Base-by-base conservation (phyloP, 352 stramenopile genomes). In the Thalassiosira exigua region DNA sequence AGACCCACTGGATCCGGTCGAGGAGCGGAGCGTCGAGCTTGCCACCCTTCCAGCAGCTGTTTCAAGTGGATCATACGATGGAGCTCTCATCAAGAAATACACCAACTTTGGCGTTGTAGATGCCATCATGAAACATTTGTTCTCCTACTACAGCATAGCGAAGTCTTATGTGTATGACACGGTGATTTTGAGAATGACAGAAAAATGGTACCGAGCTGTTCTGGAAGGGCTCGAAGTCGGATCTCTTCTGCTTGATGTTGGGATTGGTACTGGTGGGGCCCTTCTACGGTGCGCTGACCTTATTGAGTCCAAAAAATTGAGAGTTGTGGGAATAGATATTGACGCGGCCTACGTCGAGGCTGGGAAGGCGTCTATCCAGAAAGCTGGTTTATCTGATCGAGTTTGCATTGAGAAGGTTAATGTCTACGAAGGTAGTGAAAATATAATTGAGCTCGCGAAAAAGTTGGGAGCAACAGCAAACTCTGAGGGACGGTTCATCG, bases 321-420 rank as follows among this genome's bases (percentile, higher is more conserved):
- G 75, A 5, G 88, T 96, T 29, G 88, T 96, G 17, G 95, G 95
- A 12, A 91, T 98, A 46, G 95, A 98, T 85, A 97, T 97, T 64
- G 94, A 97, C 54, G 32, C 69, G 29, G 90, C 95, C 62, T 98
- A 98, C 64, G 89, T 98, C 27, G 69, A 75, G 64, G 84, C 92
- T 22, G 96, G 93, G 53, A 83, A 88, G 51, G 52, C 52, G 24
- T 83, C 94, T 42, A 72, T 96, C 22, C 50, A 71, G 46, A 61
- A 78, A 14, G 64, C 69, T 4, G 61, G 83, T 33, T 79, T 96
- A 14, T 67, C 77, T 26, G 75, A 81, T 17, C 84, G 62, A 36
- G 85, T 97, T 21, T 75, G 76, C 3, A 92, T 95, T 36, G 53
- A 79, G 33, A 52, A 64, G 64, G 39, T 79, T 12, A 26, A 74